Evolutionary conservation across 1,284 basidiomycete species (phyloP).

Genomic region (Grifola frondosa): DNA sequence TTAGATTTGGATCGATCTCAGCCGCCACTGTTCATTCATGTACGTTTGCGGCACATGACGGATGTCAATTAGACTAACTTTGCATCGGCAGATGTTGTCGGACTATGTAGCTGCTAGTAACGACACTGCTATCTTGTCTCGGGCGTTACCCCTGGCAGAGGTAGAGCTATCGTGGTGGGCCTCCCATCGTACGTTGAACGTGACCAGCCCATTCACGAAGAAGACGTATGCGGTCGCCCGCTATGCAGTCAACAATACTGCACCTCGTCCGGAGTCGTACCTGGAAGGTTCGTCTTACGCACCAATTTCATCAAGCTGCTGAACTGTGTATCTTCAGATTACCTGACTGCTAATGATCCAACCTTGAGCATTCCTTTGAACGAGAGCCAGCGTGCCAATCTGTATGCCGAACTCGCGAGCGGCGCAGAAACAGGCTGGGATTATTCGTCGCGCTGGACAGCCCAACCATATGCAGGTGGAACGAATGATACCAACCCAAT

Average conservation of each 20-base stretch:
- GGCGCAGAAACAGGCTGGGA: constrained; percentile 83
- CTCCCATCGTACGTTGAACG: constrained; percentile 69
- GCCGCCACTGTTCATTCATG: constrained; percentile 83
- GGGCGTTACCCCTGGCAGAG: constrained; percentile 65
- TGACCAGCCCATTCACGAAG: constrained; percentile 75
- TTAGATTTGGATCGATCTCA: constrained; percentile 86
- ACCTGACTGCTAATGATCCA: constrained; percentile 69
- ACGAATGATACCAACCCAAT: constrained; percentile 45
- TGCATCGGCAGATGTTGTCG: constrained; percentile 61
- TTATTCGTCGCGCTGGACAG: constrained; percentile 50
- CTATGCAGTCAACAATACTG: constrained; percentile 79
- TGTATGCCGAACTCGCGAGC: constrained; percentile 89
- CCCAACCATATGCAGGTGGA: constrained; percentile 42
- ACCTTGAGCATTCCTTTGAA: constrained; percentile 54
- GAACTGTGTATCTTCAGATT: constrained; percentile 56
- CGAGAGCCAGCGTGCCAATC: constrained; percentile 54
- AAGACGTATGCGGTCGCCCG: constrained; percentile 65
- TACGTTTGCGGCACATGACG: constrained; percentile 32
- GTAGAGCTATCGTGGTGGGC: constrained; percentile 84
- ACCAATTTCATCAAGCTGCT: not conserved
- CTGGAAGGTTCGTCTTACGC: constrained; percentile 42
- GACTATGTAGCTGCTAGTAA: constrained; percentile 60
- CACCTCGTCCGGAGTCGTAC: constrained; percentile 88
- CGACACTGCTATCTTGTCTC: constrained; percentile 61
- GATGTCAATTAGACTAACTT: not conserved